Percentiles rank a stretch among this genome's conserved stretches.
Conservation (phyloP, 2,329 filamentous ascomycete species). For the Colletotrichum sublineola region DNA sequence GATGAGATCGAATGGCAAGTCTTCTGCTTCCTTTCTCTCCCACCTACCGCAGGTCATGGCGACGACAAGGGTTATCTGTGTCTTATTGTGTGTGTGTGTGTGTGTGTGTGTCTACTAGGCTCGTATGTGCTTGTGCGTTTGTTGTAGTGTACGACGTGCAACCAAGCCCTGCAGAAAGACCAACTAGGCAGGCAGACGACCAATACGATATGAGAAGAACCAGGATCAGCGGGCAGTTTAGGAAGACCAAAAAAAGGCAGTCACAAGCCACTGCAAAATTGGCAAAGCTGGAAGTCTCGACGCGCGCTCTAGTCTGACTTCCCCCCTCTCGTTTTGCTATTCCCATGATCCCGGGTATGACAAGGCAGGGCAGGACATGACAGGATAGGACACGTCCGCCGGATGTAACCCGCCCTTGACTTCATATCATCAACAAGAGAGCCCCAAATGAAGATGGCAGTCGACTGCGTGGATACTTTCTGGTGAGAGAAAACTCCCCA, state of each 20-base stretch:
- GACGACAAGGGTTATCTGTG: neutral
- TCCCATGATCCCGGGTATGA: slow-evolving; percentile 8
- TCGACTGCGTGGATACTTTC: slow-evolving; percentile 13
- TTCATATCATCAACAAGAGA: slow-evolving; percentile 2
- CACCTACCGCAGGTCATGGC: neutral
- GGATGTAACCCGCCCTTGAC: slow-evolving; percentile 35
- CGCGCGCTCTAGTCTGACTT: neutral
- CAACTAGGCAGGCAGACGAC: neutral
- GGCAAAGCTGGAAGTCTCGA: neutral
- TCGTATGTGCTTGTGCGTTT: neutral
- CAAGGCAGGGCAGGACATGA: slow-evolving; percentile 12
- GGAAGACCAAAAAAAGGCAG: neutral
- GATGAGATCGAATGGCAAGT: neutral
- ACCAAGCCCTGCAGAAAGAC: neutral
- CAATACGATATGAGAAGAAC: neutral
- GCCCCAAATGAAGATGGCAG: slow-evolving; percentile 2
- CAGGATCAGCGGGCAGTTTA: neutral
- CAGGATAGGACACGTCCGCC: slow-evolving; percentile 30
- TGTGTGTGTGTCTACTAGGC: neutral
- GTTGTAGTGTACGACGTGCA: neutral
- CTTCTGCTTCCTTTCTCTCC: neutral
- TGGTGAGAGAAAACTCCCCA: neutral
- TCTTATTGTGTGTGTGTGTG: neutral
- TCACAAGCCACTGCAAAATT: neutral
- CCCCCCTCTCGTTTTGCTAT: neutral